phyloP scores from a whole-genome alignment of 2,329 filamentous ascomycete genomes.

The Pestalotiopsis sp. region DNA sequence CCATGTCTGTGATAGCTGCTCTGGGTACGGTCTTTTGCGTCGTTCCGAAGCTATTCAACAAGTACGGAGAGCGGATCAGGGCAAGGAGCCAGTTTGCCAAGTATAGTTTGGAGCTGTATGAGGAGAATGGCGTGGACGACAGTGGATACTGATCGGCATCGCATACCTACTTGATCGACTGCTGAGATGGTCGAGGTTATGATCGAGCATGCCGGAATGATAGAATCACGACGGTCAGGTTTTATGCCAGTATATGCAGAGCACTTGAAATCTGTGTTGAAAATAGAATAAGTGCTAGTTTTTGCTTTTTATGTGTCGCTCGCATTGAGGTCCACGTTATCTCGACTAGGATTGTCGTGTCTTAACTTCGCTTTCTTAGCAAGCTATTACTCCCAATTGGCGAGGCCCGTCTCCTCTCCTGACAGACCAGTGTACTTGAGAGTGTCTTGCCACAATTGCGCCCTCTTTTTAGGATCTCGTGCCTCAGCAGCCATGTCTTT shows the following conservation, averaged over 20 bases:
- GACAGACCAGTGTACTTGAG: conserved; percentile 17
- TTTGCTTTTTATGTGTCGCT: neutral
- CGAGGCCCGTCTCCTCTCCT: neutral
- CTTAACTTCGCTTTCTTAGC: neutral
- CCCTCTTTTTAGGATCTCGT: conserved; percentile 20
- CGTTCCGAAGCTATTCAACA: conserved; percentile 23
- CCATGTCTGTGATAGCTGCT: conserved; percentile 24
- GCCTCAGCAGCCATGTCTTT: conserved; percentile 20
- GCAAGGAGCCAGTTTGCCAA: conserved; percentile 26
- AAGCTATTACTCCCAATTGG: neutral
- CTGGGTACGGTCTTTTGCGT: conserved; percentile 22
- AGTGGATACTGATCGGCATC: neutral
- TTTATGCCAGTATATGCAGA: neutral
- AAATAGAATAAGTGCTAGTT: neutral
- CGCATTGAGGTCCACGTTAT: neutral
- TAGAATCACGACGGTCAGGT: neutral
- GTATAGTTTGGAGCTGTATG: conserved; percentile 20
- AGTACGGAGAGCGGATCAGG: conserved; percentile 24
- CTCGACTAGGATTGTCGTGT: neutral
- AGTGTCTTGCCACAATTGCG: conserved; percentile 19
- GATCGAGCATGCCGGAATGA: neutral
- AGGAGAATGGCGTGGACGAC: neutral
- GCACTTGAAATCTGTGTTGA: neutral
- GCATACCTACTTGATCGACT: neutral
- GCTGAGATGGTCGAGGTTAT: neutral